Percentiles rank a stretch among this genome's conserved stretches.
Conservation (phyloP, 176 grass and related monocot genomes). For the Raddia distichophylla region DNA sequence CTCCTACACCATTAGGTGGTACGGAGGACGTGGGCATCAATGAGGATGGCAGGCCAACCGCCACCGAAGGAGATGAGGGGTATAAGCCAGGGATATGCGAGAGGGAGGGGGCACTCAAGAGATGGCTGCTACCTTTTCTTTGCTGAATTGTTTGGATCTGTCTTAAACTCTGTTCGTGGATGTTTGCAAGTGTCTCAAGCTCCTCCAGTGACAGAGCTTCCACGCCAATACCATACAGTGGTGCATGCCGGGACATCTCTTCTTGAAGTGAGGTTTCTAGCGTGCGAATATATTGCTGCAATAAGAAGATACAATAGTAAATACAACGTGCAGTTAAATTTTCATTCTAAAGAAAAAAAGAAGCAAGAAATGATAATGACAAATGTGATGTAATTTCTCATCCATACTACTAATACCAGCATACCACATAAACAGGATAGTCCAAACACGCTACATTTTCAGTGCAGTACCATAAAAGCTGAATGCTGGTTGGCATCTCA, state of each 20-base stretch:
- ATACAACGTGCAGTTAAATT: conserved; percentile 12
- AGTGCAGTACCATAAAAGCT: not conserved
- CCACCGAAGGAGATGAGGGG: conserved; percentile 54
- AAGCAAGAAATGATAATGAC: not conserved
- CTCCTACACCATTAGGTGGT: conserved; percentile 63
- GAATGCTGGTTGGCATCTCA: not conserved
- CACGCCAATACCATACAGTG: conserved; percentile 74
- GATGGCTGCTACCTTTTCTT: conserved; percentile 61
- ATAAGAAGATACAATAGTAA: conserved; percentile 42
- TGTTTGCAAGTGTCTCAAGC: conserved; percentile 77
- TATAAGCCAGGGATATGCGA: conserved; percentile 62
- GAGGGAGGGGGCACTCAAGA: conserved; percentile 55
- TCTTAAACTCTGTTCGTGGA: conserved; percentile 80
- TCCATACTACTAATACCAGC: not conserved
- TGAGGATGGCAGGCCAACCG: conserved; percentile 62
- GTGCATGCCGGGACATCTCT: conserved; percentile 90
- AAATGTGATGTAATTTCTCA: conserved; percentile 16
- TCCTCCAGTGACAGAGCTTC: conserved; percentile 73
- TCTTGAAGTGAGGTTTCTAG: conserved; percentile 89
- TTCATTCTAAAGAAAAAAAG: not conserved
- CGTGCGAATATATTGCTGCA: conserved; percentile 92
- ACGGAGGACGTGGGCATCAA: conserved; percentile 60
- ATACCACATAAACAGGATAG: not conserved
- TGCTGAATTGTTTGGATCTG: conserved; percentile 72
- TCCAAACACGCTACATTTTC: not conserved